Conservation (phyloP, 805 yeast genomes). For the Kluyveromyces siamensis region DNA sequence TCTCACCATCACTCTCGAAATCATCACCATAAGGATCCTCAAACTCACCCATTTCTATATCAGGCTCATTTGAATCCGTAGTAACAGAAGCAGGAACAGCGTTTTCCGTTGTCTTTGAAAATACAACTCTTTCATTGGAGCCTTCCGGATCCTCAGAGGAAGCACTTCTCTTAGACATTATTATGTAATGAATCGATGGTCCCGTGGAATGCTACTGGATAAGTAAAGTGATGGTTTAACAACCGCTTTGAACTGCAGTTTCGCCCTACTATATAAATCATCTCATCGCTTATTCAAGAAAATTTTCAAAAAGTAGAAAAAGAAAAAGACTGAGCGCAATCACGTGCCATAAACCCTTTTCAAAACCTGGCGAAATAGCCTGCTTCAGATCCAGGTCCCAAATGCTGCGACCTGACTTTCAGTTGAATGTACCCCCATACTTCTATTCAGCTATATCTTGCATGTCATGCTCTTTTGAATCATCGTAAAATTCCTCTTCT, state of each 20-base stretch:
- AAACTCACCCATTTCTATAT: slow-evolving; percentile 68
- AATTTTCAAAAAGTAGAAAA: slow-evolving; percentile 9
- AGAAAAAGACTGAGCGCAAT: background rate
- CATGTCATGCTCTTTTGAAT: background rate
- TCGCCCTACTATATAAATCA: background rate
- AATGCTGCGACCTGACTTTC: no score
- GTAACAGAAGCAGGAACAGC: slow-evolving; percentile 15
- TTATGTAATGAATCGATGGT: background rate
- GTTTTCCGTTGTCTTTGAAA: slow-evolving; percentile 29
- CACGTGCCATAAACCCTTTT: background rate
- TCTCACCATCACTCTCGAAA: slow-evolving; percentile 85
- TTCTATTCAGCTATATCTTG: background rate
- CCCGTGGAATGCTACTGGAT: background rate
- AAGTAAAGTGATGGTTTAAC: no score
- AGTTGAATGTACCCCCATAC: background rate
- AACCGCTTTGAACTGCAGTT: background rate
- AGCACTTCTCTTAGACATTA: slow-evolving; percentile 48
- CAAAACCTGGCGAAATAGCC: background rate
- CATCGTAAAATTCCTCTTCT: background rate
- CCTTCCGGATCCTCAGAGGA: slow-evolving; percentile 31
- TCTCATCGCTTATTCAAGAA: slow-evolving; percentile 13
- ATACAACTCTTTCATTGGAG: slow-evolving; percentile 30
- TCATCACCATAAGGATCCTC: slow-evolving; percentile 90
- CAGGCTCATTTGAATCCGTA: slow-evolving; percentile 30
- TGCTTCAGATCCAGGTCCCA: no score